Percentiles rank a stretch among this genome's conserved stretches.
Conservation (phyloP, 805 yeast species). For the Ogataea neopini region DNA sequence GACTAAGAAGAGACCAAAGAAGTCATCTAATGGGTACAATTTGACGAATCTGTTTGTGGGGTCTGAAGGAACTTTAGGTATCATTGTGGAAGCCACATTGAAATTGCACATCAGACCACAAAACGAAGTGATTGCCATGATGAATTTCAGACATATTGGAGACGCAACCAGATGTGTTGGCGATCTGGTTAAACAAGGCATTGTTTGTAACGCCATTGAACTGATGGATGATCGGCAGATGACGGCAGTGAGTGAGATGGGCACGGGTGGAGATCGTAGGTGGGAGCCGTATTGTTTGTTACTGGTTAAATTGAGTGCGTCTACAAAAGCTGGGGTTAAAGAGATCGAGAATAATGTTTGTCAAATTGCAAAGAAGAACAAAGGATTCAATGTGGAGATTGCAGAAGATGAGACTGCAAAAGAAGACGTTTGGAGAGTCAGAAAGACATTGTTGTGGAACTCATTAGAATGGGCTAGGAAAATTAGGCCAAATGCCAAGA, state of each 20-base stretch:
- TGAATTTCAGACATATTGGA: conserved; percentile 63
- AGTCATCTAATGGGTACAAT: conserved; percentile 79
- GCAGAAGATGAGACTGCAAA: conserved; percentile 65
- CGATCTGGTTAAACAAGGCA: conserved; percentile 59
- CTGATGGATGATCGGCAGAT: conserved; percentile 71
- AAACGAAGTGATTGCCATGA: conserved; percentile 66
- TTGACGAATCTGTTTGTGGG: conserved; percentile 75
- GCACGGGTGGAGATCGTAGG: conserved; percentile 34
- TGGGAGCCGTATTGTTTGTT: conserved; percentile 40
- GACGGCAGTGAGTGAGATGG: conserved; percentile 58
- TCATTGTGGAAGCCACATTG: conserved; percentile 75
- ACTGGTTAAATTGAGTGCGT: conserved; percentile 64
- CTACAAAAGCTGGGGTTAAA: conserved; percentile 36
- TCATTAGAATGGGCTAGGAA: conserved; percentile 64
- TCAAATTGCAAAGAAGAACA: conserved; percentile 51
- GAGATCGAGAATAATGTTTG: conserved; percentile 50
- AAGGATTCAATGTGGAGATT: conserved; percentile 57
- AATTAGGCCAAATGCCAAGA: conserved; percentile 42
- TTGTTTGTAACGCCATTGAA: conserved; percentile 74
- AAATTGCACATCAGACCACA: conserved; percentile 66
- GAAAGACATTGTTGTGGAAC: conserved; percentile 70
- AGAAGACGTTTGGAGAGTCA: conserved; percentile 70
- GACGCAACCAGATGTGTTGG: conserved; percentile 75
- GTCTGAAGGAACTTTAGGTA: conserved; percentile 77
- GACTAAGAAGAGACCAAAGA: conserved; percentile 73